Base-by-base conservation (phyloP, 2,329 filamentous ascomycete genomes). In the Exophiala dermatitidis region DNA sequence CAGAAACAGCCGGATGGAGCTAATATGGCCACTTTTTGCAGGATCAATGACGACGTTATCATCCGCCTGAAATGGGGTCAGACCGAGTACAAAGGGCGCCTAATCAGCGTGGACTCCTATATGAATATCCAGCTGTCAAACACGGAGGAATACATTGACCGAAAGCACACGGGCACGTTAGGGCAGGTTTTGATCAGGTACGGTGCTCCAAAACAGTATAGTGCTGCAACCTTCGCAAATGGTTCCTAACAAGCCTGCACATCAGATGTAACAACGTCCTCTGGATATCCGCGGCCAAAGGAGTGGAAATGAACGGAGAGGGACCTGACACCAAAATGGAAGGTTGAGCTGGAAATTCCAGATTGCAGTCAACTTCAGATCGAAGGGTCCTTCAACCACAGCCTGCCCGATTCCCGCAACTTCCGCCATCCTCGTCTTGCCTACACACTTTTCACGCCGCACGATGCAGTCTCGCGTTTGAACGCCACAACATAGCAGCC, bases 21-120 rank as follows among this genome's bases (percentile, higher is more conserved):
- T 53, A 44, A 57, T 43, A 5, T 12, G 10, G 10, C 2, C 28
- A 3, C 5, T 9, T 1, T 46, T 9, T 51, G 28, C 61, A 90
- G 86, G 60, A 86, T 98, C 73, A 87, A 94, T 76, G 87, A 94
- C 71, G 82, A 91, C 67, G 84, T 98, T 67, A 78, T 90, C 60
- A 86, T 98, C 60, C 88, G 90, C 65, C 81, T 98, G 61, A 98
- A 98, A 80, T 98, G 93, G 93, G 90, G 89, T 64, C 85, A 96
- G 72, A 93, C 89, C 56, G 93, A 98, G 72, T 98, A 98, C 81
- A 94, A 91, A 71, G 93, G 93, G 69, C 82, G 82, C 62, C 82
- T 98, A 59, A 87, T 95, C 67, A 91, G 86, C 65, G 88, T 95
- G 67, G 93, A 98, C 75, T 90, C 87, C 68, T 98, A 98, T 77